Evolutionary conservation across 306 rosid species (phyloP).

Genomic region (Alnus glutinosa): DNA sequence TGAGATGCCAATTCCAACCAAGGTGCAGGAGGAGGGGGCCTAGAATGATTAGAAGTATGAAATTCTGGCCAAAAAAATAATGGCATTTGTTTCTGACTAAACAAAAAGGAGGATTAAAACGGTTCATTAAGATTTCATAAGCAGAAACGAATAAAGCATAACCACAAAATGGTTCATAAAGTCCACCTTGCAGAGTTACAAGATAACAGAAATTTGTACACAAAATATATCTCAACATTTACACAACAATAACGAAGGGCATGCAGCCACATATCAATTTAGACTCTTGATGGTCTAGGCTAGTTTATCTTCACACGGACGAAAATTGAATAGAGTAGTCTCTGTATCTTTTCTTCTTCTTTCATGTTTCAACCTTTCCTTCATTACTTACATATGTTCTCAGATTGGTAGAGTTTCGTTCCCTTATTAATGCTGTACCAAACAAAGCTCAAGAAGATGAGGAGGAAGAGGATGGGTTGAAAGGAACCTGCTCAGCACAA

Average conservation of each 20-base stretch:
- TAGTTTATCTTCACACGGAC: conserved; percentile 14
- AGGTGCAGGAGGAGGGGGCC: too few species aligned
- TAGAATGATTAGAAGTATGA: too few species aligned
- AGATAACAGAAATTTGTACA: background rate
- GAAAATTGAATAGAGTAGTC: background rate
- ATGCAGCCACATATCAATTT: background rate
- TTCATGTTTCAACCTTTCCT: conserved; percentile 4
- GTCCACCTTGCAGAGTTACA: background rate
- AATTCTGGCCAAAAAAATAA: too few species aligned
- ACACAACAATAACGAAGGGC: background rate
- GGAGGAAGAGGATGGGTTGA: conserved; percentile 50
- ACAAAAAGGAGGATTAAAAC: too few species aligned
- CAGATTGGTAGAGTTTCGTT: background rate
- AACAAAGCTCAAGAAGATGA: conserved; percentile 45
- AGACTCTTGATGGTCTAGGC: background rate
- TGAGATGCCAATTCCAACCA: too few species aligned
- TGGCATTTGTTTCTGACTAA: too few species aligned
- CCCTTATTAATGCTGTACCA: conserved; percentile 26
- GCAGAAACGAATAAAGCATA: background rate
- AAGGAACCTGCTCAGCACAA: conserved; percentile 79
- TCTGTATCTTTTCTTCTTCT: background rate
- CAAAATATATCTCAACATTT: conserved; percentile 11
- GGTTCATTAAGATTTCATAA: background rate
- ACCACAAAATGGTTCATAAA: conserved; percentile 22
- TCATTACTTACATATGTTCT: background rate